phyloP scores from a whole-genome alignment of 805 yeast species.

The Candida michaelii region DNA sequence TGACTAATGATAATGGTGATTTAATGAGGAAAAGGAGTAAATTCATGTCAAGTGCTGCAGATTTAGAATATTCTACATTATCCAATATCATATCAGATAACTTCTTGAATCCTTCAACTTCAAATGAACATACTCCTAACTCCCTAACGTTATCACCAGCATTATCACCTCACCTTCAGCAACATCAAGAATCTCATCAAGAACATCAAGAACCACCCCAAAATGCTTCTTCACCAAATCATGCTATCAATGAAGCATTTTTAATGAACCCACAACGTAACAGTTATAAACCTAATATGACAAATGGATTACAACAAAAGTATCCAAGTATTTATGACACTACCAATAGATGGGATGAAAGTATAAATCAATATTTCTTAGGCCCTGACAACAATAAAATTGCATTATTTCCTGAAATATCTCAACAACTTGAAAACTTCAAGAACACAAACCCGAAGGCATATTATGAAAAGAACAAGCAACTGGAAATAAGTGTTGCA shows the following conservation, averaged over 20 bases:
- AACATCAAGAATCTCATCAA: constrained; percentile 3
- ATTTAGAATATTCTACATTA: constrained; percentile 67
- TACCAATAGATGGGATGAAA: constrained; percentile 51
- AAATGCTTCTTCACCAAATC: constrained; percentile 12
- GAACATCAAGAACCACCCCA: neutral
- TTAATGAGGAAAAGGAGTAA: constrained; percentile 32
- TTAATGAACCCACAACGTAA: constrained; percentile 3
- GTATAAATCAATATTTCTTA: constrained; percentile 66
- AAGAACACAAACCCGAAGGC: constrained; percentile 41
- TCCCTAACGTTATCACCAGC: constrained; percentile 35
- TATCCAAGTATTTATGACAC: constrained; percentile 15
- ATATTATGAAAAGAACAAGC: constrained; percentile 37
- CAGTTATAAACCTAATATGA: neutral
- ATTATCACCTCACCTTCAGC: constrained; percentile 32
- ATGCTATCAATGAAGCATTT: constrained; percentile 19
- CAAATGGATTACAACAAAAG: neutral
- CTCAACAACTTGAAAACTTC: constrained; percentile 42
- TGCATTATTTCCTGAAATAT: constrained; percentile 60
- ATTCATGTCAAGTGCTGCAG: constrained; percentile 70
- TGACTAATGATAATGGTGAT: constrained; percentile 4
- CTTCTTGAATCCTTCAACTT: constrained; percentile 15
- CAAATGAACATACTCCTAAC: constrained; percentile 29
- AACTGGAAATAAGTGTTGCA: constrained; percentile 47
- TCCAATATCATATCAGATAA: constrained; percentile 62
- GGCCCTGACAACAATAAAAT: constrained; percentile 48